Percentiles rank a stretch among this genome's conserved stretches.
Evolutionary conservation across 805 yeast species (phyloP).

Genomic region (Metschnikowia dekortorum): DNA sequence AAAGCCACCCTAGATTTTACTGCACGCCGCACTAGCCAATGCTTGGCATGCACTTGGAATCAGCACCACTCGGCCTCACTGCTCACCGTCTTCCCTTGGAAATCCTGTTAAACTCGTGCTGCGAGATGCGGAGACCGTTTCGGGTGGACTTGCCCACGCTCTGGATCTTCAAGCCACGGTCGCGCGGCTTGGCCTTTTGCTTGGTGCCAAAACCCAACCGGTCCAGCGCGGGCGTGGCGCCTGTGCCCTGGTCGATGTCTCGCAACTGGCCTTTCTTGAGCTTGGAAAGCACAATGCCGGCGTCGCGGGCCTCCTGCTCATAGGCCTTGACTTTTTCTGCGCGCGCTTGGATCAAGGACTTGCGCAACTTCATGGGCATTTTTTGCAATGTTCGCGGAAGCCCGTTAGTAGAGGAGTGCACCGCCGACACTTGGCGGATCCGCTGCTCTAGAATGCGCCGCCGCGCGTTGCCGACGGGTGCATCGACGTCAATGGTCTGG

Average conservation of each 20-base stretch:
- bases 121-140: slow-evolving; percentile 71
- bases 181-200: slow-evolving; percentile 45
- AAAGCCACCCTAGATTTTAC: no score
- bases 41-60: no score
- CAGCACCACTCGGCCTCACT: neutral
- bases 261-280: slow-evolving; percentile 65
- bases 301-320: slow-evolving; percentile 79
- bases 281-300: slow-evolving; percentile 82
- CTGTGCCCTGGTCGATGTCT: slow-evolving; percentile 49
- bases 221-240: slow-evolving; percentile 47
- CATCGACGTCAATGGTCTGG: slow-evolving; percentile 56
- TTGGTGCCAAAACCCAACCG: slow-evolving; percentile 46
- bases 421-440: slow-evolving; percentile 40
- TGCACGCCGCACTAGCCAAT: no score
- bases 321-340: slow-evolving; percentile 47
- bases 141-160: slow-evolving; percentile 73
- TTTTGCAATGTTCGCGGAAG: slow-evolving; percentile 52
- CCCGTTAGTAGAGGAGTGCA: slow-evolving; percentile 44
- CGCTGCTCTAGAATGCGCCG: slow-evolving; percentile 59
- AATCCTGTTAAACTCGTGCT: slow-evolving; percentile 55
- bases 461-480: slow-evolving; percentile 66
- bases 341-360: slow-evolving; percentile 69
- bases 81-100: slow-evolving; percentile 15
- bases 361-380: slow-evolving; percentile 86
- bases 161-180: slow-evolving; percentile 74